Evolutionary conservation across 2,329 filamentous ascomycete genomes (phyloP), one percentile per base, ranked within the genome.

Genomic region (Ophiostoma ulmi): DNA sequence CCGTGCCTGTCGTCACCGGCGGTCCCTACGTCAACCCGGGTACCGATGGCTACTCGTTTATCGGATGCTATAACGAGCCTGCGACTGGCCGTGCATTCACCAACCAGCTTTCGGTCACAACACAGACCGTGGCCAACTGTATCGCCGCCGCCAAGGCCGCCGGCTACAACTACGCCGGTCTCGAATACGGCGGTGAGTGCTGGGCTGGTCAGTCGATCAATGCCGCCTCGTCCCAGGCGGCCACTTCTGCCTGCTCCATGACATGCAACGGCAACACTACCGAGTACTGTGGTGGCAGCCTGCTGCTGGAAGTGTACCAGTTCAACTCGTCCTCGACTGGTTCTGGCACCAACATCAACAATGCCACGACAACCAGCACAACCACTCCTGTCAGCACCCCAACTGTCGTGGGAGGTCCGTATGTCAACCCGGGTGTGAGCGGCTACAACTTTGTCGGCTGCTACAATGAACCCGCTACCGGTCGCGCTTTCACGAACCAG

Each of bases 101-200:
- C 3, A 61, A 70, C 52, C 69, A 71, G 71, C 67, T 71, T 10
- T 52, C 70, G 4, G 70, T 69, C 6, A 26, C 71, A 4, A 58
- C 26, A 20, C 55, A 74, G 69, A 78, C 75, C 10, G 75, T 78
- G 1, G 73, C 58, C 55, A 35, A n/a, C 55, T 72, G 70, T 31
- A 39, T 72, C 11, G 64, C 70, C 10, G 38, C 36, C 20, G 70
- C 70, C 5, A n/a, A 22, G 5, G 13, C 20, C 1, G 55, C 31
- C 8, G 58, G 58, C 52, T 72, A 70, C 68, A 77, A 78, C 67
- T 85, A 82, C 73, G 86, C 81, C 78, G 84, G 81, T 2, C 82
- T 83, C 7, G 84, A 86, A 74, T 86, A 83, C 73, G 83, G 83
- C 8, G 79, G 82, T 36, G 84, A 86, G 70, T 75, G 74, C 52